Percentiles rank a stretch among this genome's conserved stretches.
These are phyloP conservation scores for Aeschynomene evenia DNA, from an alignment of 306 rosid species.

Conservation along the genomic window DNA sequence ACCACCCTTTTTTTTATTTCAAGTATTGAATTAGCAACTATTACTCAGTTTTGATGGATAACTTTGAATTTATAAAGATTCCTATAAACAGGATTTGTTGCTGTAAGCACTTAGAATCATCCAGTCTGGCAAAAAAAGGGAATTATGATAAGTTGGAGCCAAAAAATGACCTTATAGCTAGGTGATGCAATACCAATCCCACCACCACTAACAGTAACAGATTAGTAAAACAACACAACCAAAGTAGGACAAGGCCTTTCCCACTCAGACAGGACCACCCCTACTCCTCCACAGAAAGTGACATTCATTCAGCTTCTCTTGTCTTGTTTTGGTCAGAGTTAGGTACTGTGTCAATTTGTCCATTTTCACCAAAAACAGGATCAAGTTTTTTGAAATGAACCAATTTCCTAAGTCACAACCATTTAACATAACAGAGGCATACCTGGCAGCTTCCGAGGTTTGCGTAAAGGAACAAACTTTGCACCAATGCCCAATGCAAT, in stretches of 20 bases:
- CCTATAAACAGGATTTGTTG: not conserved
- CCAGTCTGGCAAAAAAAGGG: not conserved
- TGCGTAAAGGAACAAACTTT: conserved; percentile 93
- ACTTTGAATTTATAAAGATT: not conserved
- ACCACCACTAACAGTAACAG: conserved; percentile 9
- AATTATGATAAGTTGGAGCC: not conserved
- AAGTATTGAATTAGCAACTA: not conserved
- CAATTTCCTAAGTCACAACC: not conserved
- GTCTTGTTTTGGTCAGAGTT: not conserved
- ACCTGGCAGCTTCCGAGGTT: conserved; percentile 98
- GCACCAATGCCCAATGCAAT: conserved; percentile 94
- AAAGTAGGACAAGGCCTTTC: conserved; percentile 4
- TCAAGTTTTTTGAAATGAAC: conserved; percentile 1
- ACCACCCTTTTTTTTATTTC: no score
- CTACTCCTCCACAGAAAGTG: conserved; percentile 2
- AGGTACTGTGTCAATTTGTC: not conserved
- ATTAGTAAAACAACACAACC: not conserved
- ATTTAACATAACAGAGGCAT: conserved; percentile 5
- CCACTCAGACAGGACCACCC: not conserved
- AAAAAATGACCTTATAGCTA: conserved; percentile 7
- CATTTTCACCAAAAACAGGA: not conserved
- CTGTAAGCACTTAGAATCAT: not conserved
- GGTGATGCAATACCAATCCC: not conserved
- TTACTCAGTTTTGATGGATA: not conserved
- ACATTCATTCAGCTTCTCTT: not conserved